phyloP scores from a whole-genome alignment of 768 basidiomycete species.

The Artomyces pyxidatus region DNA sequence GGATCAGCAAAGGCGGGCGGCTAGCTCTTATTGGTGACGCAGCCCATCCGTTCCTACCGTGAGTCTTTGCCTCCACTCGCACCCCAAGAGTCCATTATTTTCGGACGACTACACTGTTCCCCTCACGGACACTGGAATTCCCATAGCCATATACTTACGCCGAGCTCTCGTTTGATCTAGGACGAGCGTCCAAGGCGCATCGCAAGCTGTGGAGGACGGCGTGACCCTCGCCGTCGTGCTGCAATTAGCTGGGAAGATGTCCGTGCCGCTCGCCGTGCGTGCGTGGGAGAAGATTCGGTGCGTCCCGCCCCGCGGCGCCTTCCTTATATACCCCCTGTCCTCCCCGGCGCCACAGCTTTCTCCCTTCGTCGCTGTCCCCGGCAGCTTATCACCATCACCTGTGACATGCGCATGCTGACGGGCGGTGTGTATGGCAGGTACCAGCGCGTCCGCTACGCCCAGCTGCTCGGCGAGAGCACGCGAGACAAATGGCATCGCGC shows the following conservation, averaged over 20 bases:
- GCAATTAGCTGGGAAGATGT: slow-evolving; percentile 14
- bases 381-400: not conserved
- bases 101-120: not conserved
- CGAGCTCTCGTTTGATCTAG: no score
- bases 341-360: not conserved
- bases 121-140: not conserved
- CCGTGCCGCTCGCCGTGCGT: slow-evolving; percentile 13
- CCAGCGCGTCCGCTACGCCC: slow-evolving; percentile 18
- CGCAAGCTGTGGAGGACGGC: slow-evolving; percentile 20
- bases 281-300: slow-evolving; percentile 17
- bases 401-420: not conserved
- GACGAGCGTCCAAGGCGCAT: slow-evolving; percentile 20
- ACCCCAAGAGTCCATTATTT: not conserved
- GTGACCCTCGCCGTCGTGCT: slow-evolving; percentile 18
- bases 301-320: not conserved
- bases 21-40: slow-evolving; percentile 23
- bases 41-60: slow-evolving; percentile 26
- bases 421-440: slow-evolving; percentile 16
- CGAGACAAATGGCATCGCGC: slow-evolving; percentile 20
- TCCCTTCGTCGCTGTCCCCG: not conserved
- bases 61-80: not conserved
- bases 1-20: slow-evolving; percentile 18
- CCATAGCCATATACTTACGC: no score
- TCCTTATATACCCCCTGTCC: not conserved
- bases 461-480: slow-evolving; percentile 20